Evolutionary conservation across 306 rosid species (phyloP), one percentile per base, ranked within the genome.

Genomic region (Vachellia pachyceras): DNA sequence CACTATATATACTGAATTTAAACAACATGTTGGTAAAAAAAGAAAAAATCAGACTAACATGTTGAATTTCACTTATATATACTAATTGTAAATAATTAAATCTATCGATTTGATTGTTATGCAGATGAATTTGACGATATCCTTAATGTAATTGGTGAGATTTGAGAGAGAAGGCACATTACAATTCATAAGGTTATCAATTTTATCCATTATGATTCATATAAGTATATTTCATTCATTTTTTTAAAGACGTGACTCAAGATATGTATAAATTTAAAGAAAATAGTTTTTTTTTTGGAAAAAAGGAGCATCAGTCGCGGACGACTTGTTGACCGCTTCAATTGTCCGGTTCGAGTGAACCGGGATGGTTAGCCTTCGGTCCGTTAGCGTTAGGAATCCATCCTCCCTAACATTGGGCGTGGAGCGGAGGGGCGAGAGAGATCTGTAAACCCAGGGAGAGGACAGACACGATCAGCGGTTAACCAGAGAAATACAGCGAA

Each of bases 391-490:
- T 65, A 4, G 65, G 49, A 44, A 42, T 7, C 17, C 10, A 3
- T 39, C 63, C 18, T 0, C 9, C 45, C 45, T 10, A 60, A 46
- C 42, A 71, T 13, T 33, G 58, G 25, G 58, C 10, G 29, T n/a
- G n/a, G 44, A 72, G 64, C 49, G 14, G 20, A 29, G 17, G 39
- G 22, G 68, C n/a, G 41, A 29, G 67, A n/a, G 40, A 63, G 72
- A 63, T 17, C 46, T 33, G 80, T 2, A 63, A 71, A 40, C 77
- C 76, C 54, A 69, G 69, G 55, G 68, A 69, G 58, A 79, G 61
- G 36, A 60, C 37, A 60, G 29, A 40, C 52, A 69, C 50, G 12
- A 35, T 33, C 36, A 5, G 75, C 54, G 23, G 4, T 67, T 15
- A 42, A 42, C 58, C 42, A 23, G 12, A 64, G 70, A 75, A 58